phyloP scores from a whole-genome alignment of 2,329 filamentous ascomycete genomes.

The Claviceps sp. region DNA sequence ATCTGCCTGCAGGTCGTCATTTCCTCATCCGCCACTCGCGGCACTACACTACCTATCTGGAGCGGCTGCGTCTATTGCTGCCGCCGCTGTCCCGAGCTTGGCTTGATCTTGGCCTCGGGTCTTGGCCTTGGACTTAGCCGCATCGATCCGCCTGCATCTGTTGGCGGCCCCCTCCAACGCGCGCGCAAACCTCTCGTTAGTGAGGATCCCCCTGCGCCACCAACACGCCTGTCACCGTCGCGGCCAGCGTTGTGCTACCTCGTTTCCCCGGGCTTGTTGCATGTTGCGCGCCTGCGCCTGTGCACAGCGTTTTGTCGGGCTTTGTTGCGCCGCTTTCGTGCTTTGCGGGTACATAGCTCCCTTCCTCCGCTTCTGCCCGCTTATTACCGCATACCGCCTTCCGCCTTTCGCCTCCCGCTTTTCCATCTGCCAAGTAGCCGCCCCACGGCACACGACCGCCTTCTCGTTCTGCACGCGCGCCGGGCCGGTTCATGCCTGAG shows the following conservation, averaged over 20 bases:
- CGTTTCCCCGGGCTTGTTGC: background rate
- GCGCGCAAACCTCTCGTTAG: background rate
- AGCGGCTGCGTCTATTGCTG: background rate
- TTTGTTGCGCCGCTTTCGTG: background rate
- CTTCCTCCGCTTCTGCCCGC: background rate
- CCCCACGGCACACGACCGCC: background rate
- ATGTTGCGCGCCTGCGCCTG: background rate
- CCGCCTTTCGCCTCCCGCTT: background rate
- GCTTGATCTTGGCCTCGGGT: background rate
- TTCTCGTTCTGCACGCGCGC: conserved; percentile 4
- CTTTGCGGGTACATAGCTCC: too few species aligned
- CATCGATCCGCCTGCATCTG: background rate
- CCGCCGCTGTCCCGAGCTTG: background rate
- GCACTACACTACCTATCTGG: too few species aligned
- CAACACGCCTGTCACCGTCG: background rate
- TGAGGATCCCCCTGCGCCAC: background rate
- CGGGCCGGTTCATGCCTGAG: conserved; percentile 25
- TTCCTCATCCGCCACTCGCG: background rate
- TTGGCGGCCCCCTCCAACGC: background rate
- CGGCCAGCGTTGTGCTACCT: background rate
- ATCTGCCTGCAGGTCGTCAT: background rate
- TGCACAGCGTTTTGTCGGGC: background rate
- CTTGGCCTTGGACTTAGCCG: background rate
- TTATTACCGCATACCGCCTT: background rate
- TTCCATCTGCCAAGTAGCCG: background rate